phyloP scores from a whole-genome alignment of 352 stramenopile genomes.

The Pythium phragmitis region DNA sequence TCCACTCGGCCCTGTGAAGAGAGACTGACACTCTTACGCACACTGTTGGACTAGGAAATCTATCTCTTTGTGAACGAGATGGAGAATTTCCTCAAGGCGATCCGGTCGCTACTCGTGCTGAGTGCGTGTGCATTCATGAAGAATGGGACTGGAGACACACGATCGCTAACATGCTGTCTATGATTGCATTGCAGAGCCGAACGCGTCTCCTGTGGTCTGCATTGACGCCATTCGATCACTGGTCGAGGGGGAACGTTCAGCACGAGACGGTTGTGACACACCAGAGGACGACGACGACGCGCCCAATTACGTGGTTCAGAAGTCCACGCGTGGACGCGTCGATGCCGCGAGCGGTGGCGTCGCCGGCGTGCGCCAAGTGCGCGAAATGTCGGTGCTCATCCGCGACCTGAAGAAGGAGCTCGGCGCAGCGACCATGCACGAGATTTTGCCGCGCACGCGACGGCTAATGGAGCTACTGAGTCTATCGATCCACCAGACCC shows the following conservation, averaged over 20 bases:
- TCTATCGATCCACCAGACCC: conserved; percentile 55
- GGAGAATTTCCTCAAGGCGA: conserved; percentile 73
- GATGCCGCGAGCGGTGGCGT: conserved; percentile 31
- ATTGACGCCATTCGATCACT: conserved; percentile 39
- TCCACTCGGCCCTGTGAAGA: background rate
- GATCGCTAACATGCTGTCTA: background rate
- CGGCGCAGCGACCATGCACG: conserved; percentile 62
- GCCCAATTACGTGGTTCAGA: conserved; percentile 69
- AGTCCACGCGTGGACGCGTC: conserved; percentile 15
- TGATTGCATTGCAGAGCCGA: conserved; percentile 33
- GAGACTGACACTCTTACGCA: background rate
- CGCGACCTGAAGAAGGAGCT: conserved; percentile 79
- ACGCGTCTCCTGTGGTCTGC: conserved; percentile 45
- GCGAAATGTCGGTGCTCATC: conserved; percentile 67
- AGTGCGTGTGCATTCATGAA: conserved; percentile 36
- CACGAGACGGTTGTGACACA: background rate
- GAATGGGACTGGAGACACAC: background rate
- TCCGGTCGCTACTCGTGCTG: conserved; percentile 63
- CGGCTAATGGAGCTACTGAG: conserved; percentile 82
- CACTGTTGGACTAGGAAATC: conserved; percentile 45
- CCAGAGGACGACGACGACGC: conserved; percentile 17
- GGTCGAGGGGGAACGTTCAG: conserved; percentile 14
- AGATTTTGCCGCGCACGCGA: conserved; percentile 75
- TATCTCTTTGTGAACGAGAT: conserved; percentile 88
- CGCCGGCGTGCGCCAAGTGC: conserved; percentile 66